Base-by-base conservation (phyloP, 1,139 yeast species). In the Meyerozyma elateridarum region DNA sequence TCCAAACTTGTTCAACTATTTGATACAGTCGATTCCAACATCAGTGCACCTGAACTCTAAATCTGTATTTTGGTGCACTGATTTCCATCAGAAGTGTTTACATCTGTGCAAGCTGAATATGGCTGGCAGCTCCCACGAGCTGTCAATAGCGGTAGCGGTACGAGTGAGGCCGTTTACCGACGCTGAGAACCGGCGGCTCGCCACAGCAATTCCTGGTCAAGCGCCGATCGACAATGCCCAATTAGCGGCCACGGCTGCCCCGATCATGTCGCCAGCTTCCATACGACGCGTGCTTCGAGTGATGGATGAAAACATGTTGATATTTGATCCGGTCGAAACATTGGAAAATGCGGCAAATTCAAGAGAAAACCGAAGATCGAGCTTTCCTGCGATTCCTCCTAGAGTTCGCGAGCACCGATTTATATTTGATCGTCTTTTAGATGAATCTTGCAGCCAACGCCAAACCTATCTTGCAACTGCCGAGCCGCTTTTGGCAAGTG, bases 321-420 rank as follows among this genome's bases (percentile, higher is more conserved):
- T 88, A 8, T 88, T 89, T 53, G 96, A 88, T 54, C 96, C 96
- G 0, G 80, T 87, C 2, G 85, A 79, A 32, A 67, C 76, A n/a
- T 84, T 80, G 40, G 69, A 69, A 30, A 73, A 73, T 32, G 76
- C 78, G 2, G n/a, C n/a, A n/a, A n/a, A n/a, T n/a, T 14, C 15
- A 5, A 14, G 25, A 8, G 13, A 22, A 41, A 36, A 31, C 29
- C 34, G 15, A 29, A 28, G 21, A 35, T 32, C 15, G 15, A 22
- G 14, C 14, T 68, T 80, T 37, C 76, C 80, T 16, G 54, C 54
- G 28, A 43, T 46, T 29, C 48, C 45, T 11, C 48, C 54, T 25
- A 61, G 93, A 34, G 70, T 79, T 30, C 60, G 84, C 40, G 95
- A 87, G 49, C 87, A 83, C 46, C 63, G 84, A 38, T 89, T 85